Evolutionary conservation across 192 early-diverging fungal genomes (phyloP).

Genomic region (Blastocladiella britannica): DNA sequence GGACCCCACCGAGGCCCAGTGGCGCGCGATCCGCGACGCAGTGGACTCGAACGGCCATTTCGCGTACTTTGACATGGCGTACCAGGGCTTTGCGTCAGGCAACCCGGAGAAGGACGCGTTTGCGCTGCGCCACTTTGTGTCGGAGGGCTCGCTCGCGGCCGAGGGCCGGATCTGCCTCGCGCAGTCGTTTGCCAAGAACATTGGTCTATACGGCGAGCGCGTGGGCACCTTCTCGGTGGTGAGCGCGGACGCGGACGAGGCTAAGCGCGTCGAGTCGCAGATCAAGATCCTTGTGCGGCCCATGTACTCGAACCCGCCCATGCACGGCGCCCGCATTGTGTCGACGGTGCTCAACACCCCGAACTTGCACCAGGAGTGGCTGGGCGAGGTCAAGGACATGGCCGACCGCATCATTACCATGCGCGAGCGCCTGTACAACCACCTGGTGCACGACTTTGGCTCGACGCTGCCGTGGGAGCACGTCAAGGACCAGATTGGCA

Average conservation of each 20-base stretch:
- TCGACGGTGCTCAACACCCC: slow-evolving; percentile 58
- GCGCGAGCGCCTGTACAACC: slow-evolving; percentile 50
- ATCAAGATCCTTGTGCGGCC: slow-evolving; percentile 89
- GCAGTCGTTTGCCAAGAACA: slow-evolving; percentile 99
- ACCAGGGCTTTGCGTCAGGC: slow-evolving; percentile 98
- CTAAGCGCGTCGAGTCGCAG: slow-evolving; percentile 68
- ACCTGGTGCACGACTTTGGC: slow-evolving; percentile 66
- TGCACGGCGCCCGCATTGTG: slow-evolving; percentile 83
- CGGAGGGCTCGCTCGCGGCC: slow-evolving; percentile 19
- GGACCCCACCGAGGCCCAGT: slow-evolving; percentile 82
- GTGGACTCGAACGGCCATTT: slow-evolving; percentile 60
- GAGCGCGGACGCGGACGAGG: slow-evolving; percentile 43
- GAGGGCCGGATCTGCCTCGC: slow-evolving; percentile 51
- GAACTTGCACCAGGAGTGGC: slow-evolving; percentile 64
- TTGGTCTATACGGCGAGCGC: slow-evolving; percentile 97
- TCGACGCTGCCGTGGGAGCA: slow-evolving; percentile 67
- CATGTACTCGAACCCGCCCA: slow-evolving; percentile 97
- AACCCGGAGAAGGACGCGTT: slow-evolving; percentile 70
- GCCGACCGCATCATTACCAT: slow-evolving; percentile 90
- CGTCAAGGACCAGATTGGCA: slow-evolving; percentile 85
- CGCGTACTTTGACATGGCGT: slow-evolving; percentile 97
- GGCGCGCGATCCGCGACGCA: slow-evolving; percentile 64
- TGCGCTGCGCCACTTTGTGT: slow-evolving; percentile 84
- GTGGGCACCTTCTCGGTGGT: slow-evolving; percentile 80
- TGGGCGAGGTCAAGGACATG: slow-evolving; percentile 83